Base-by-base conservation (phyloP, 1,139 yeast species). In the Blastobotrys malaysiensis region DNA sequence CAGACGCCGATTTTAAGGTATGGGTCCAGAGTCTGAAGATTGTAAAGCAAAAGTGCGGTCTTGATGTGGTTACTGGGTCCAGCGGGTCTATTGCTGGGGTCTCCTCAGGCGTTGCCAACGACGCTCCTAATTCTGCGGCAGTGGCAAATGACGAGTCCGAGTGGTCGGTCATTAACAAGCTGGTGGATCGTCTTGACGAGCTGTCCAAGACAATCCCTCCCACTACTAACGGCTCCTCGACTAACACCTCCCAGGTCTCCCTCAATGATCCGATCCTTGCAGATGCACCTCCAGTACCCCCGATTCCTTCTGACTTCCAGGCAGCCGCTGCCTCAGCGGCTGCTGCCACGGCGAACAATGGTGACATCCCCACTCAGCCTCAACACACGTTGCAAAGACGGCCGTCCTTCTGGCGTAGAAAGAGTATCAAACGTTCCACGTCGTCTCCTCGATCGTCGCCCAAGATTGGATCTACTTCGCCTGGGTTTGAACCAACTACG, bases 1-100 rank as follows among this genome's bases (percentile, higher is more conserved):
- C 78, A 54, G 70, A 70, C 14, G 75, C 77, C 3, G 93, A 88
- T 61, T 93, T 90, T 77, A 78, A 81, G 47, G 77, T 82, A 9
- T 93, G 99, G 99, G 81, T 87, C 21, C 49, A 43, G 26, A 54
- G 53, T 4, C 45, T 55, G 39, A 52, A 31, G 16, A 7, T 31
- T 13, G 39, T 31, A 3, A 31, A 31, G 39, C 14, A 31, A n/a
- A 31, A 31, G 39, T 31, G 39, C 39, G 16, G 39, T n/a, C 11
- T 31, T 11, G 39, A 31, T 7, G 16, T n/a, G 11, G 16, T 31
- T 2, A 26, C 36, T 26, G 13, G 13, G 3, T 7, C 36, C 13
- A 31, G 5, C 16, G 39, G 16, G 7, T 13, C 14, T 13, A 3
- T 16, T 31, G 3, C 16, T 11, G 16, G 7, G 3, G 7, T 16